These are phyloP conservation scores for Bassia scoparia DNA, from an alignment of 148 eudicot genomes.

Conservation along the genomic window DNA sequence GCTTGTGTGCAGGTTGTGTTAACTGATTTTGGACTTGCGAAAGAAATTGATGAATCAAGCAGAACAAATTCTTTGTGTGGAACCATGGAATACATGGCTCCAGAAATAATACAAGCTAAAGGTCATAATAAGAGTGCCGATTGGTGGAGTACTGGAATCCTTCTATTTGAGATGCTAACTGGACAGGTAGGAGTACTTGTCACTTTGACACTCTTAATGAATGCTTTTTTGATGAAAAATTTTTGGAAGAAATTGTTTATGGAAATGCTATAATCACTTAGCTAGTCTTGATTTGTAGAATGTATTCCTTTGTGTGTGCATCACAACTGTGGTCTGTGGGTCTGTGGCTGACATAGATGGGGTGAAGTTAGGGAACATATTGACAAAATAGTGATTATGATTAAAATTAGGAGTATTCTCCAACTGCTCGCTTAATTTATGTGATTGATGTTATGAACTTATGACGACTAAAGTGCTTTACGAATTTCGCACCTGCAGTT, in stretches of 20 bases:
- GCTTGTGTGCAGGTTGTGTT: conserved; percentile 53
- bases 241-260: no score
- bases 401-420: not conserved
- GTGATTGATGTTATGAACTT: not conserved
- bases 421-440: not conserved
- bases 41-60: conserved; percentile 81
- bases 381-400: not conserved
- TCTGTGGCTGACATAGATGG: not conserved
- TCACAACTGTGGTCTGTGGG: not conserved
- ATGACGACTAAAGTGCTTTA: not conserved
- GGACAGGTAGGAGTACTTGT: conserved; percentile 53
- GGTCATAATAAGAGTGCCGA: conserved; percentile 92
- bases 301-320: not conserved
- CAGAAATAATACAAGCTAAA: conserved; percentile 72
- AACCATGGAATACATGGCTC: conserved; percentile 96
- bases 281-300: not conserved
- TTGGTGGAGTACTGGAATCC: conserved; percentile 95
- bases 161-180: conserved; percentile 77
- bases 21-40: conserved; percentile 93
- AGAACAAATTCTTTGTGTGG: conserved; percentile 90
- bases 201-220: not conserved
- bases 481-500: not conserved
- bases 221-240: no score
- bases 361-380: not conserved
- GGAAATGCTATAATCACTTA: not conserved